A percentile compares a stretch with the other conserved stretches of the same genome.
phyloP scores from a whole-genome alignment of 192 early-diverging fungal genomes.

The Chytriomyces sp. region DNA sequence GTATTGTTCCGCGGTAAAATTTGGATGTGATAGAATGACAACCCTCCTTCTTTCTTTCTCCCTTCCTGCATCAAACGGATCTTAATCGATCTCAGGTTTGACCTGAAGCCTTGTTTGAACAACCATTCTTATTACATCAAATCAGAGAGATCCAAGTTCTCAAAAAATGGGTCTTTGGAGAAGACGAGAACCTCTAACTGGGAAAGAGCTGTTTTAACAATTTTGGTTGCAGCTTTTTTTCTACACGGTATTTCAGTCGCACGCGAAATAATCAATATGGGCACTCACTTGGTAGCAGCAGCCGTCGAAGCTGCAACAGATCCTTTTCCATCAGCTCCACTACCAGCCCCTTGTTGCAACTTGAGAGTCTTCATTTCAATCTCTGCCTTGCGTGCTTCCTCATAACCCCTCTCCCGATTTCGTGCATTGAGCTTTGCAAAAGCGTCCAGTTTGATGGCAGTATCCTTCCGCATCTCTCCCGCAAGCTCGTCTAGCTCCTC shows the following conservation, averaged over 20 bases:
- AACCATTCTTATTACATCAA: constrained; percentile 12
- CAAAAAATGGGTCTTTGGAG: constrained; percentile 9
- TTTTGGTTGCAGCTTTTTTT: not conserved
- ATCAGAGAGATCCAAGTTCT: constrained; percentile 11
- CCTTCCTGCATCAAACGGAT: no score
- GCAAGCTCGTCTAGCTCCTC: constrained; percentile 17
- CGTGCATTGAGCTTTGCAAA: constrained; percentile 24
- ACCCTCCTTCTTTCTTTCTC: no score
- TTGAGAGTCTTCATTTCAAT: constrained; percentile 16
- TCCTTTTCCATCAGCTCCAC: not conserved
- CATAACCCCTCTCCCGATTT: constrained; percentile 15
- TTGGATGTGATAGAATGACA: no score
- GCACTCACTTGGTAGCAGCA: not conserved
- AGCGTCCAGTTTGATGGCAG: not conserved
- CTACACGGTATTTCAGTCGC: not conserved
- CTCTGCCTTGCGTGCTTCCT: constrained; percentile 12
- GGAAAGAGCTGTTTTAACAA: not conserved
- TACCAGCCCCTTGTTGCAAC: not conserved
- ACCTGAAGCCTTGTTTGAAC: no score
- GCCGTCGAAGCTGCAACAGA: no score
- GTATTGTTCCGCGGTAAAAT: no score
- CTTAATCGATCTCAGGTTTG: no score
- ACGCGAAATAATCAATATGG: not conserved
- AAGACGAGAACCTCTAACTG: constrained; percentile 5
- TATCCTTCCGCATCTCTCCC: not conserved